Evolutionary conservation across 768 basidiomycete genomes (phyloP).

Genomic region (Termitomyces sp.): DNA sequence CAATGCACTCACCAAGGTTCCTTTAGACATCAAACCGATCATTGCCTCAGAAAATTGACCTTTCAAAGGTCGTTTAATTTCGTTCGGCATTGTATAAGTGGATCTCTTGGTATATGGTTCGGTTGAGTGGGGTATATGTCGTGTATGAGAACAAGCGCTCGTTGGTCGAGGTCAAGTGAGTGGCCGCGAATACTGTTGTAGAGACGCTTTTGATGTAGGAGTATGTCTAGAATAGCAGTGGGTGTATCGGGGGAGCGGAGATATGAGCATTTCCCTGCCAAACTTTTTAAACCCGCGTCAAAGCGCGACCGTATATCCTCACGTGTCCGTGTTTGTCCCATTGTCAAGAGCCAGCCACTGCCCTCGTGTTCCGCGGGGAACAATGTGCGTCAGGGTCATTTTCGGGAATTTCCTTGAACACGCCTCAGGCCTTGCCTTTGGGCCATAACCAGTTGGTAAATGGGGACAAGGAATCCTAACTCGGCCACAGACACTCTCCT

Average conservation of each 20-base stretch:
- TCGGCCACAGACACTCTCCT: too few species aligned
- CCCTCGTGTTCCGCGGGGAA: neutral
- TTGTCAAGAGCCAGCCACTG: conserved; percentile 2
- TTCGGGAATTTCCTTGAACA: conserved; percentile 10
- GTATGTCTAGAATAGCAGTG: neutral
- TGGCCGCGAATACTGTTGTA: neutral
- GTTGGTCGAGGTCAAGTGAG: too few species aligned
- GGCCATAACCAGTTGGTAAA: neutral
- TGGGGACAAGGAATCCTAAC: neutral
- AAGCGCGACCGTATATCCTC: conserved; percentile 1
- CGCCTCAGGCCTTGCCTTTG: neutral
- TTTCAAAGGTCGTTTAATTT: neutral
- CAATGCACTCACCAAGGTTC: neutral
- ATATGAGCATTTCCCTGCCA: neutral
- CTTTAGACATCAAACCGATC: neutral
- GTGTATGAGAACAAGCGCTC: neutral
- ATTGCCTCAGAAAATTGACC: neutral
- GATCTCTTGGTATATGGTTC: neutral
- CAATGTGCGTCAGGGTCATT: conserved; percentile 1
- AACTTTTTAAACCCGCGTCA: neutral
- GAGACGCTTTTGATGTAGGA: neutral
- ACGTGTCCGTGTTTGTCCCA: conserved; percentile 4
- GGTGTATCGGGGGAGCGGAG: neutral
- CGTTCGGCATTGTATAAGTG: neutral
- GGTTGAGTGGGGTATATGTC: neutral